Percentiles rank a stretch among this genome's conserved stretches.
These are phyloP conservation scores for Fusarium nelsonii DNA, from an alignment of 2,329 filamentous ascomycete species.

Conservation along the genomic window DNA sequence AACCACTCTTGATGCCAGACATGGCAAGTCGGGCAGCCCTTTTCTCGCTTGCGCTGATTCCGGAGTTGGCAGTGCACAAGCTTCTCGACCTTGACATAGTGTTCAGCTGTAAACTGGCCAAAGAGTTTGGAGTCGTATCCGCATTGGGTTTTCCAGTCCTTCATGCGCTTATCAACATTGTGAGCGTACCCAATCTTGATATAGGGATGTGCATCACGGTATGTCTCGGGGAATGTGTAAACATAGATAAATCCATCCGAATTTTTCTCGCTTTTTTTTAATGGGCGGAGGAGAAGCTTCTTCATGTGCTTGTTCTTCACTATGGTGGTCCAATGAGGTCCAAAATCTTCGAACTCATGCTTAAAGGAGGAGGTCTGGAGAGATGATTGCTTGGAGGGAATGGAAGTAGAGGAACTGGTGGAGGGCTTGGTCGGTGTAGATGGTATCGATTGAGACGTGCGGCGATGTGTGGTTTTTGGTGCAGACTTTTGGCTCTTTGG, in stretches of 20 bases:
- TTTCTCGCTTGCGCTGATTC: slow-evolving; percentile 46
- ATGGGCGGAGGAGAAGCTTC: slow-evolving; percentile 18
- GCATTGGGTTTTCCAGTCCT: slow-evolving; percentile 41
- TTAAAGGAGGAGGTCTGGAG: not conserved
- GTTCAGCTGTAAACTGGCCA: slow-evolving; percentile 23
- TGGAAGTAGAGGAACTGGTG: not conserved
- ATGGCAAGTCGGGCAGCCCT: slow-evolving; percentile 43
- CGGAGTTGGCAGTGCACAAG: slow-evolving; percentile 49
- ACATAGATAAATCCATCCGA: slow-evolving; percentile 44
- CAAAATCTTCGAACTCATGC: slow-evolving; percentile 41
- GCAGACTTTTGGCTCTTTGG: not conserved
- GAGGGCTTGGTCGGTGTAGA: slow-evolving; percentile 1
- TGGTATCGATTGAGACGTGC: not conserved
- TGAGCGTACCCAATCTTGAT: slow-evolving; percentile 51
- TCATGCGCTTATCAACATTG: slow-evolving; percentile 43
- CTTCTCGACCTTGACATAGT: slow-evolving; percentile 47
- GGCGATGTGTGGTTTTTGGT: not conserved
- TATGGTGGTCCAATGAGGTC: slow-evolving; percentile 2
- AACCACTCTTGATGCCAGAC: slow-evolving; percentile 50
- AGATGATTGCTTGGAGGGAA: not conserved
- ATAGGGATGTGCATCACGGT: slow-evolving; percentile 26
- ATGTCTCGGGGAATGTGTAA: slow-evolving; percentile 42
- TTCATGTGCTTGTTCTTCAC: slow-evolving; percentile 40
- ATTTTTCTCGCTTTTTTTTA: not conserved
- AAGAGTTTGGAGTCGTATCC: slow-evolving; percentile 43